These are phyloP conservation scores for Flaveria linearis DNA, from an alignment of 129 eudicot species.

Conservation along the genomic window DNA sequence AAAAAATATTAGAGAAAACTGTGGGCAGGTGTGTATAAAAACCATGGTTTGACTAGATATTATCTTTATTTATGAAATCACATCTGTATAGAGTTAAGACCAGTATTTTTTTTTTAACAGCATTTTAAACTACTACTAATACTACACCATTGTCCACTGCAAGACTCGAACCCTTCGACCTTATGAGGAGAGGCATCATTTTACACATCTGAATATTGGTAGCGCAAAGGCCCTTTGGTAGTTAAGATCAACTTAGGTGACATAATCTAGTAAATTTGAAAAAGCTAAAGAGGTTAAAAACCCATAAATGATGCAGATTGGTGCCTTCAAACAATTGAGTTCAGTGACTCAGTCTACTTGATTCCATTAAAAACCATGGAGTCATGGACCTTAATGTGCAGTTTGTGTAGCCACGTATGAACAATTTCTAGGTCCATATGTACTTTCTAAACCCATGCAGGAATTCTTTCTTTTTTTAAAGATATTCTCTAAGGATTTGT, in stretches of 20 bases:
- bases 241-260: neutral
- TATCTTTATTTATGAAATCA: neutral
- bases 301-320: slow-evolving; percentile 1
- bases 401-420: neutral
- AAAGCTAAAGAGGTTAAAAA: neutral
- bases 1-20: neutral
- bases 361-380: slow-evolving; percentile 3
- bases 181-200: too few species aligned
- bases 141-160: too few species aligned
- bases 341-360: slow-evolving; percentile 7
- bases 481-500: neutral
- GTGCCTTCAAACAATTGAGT: slow-evolving; percentile 1
- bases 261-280: neutral
- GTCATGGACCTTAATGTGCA: slow-evolving; percentile 3
- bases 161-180: too few species aligned
- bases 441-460: neutral
- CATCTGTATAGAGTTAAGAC: neutral
- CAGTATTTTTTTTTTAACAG: neutral
- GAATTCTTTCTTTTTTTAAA: too few species aligned
- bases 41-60: neutral
- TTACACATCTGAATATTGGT: too few species aligned
- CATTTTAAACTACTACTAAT: too few species aligned
- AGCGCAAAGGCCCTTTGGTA: too few species aligned
- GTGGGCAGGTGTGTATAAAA: neutral
- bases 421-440: slow-evolving; percentile 14